Conservation (phyloP, 768 basidiomycete species). For the Mycena kentingensis region DNA sequence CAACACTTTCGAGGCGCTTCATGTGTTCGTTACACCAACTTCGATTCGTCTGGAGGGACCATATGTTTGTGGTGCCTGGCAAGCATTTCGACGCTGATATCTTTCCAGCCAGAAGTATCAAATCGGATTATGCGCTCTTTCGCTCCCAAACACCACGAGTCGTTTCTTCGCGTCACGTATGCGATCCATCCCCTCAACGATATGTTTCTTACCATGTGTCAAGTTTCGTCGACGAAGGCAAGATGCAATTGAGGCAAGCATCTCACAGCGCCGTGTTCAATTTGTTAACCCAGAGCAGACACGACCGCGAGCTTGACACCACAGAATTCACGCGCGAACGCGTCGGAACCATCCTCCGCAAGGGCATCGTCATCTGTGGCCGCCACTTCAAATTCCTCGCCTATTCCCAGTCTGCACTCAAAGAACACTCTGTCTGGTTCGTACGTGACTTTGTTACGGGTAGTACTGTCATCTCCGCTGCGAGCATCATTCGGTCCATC, state of each 20-base stretch:
- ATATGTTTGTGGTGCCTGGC: slow-evolving; percentile 19
- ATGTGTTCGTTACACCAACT: slow-evolving; percentile 57
- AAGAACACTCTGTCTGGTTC: slow-evolving; percentile 62
- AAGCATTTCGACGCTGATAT: not conserved
- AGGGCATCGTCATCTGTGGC: slow-evolving; percentile 56
- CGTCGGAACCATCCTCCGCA: slow-evolving; percentile 44
- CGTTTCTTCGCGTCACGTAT: slow-evolving; percentile 58
- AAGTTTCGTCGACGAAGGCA: slow-evolving; percentile 60
- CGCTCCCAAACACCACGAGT: slow-evolving; percentile 43
- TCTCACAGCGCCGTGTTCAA: no score
- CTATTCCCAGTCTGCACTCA: slow-evolving; percentile 76
- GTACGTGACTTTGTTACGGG: slow-evolving; percentile 14
- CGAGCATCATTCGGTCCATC: slow-evolving; percentile 53
- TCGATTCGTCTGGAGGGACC: slow-evolving; percentile 55
- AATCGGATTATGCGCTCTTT: slow-evolving; percentile 64
- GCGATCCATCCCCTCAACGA: no score
- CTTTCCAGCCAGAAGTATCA: slow-evolving; percentile 48
- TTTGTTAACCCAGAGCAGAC: no score
- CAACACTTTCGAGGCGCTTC: slow-evolving; percentile 45
- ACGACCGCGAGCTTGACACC: slow-evolving; percentile 59
- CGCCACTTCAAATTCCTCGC: slow-evolving; percentile 64
- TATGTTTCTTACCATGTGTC: not conserved
- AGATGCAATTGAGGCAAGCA: no score
- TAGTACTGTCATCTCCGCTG: slow-evolving; percentile 40
- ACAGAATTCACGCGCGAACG: slow-evolving; percentile 48